A percentile compares a stretch with the other conserved stretches of the same genome.
phyloP scores from a whole-genome alignment of 2,329 filamentous ascomycete genomes.

The Xylaria polymorpha region DNA sequence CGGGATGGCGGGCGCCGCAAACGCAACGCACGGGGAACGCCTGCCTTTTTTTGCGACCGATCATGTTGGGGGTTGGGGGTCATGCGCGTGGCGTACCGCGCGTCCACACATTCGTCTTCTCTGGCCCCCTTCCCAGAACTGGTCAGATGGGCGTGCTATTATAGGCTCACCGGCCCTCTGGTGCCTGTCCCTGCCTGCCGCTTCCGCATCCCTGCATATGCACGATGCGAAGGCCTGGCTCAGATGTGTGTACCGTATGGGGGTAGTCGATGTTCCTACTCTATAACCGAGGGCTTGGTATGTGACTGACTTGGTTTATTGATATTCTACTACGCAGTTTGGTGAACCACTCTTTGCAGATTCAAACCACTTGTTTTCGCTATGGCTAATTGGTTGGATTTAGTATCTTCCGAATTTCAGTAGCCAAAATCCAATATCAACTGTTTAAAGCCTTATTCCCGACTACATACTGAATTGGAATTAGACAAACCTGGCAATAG shows the following conservation, averaged over 20 bases:
- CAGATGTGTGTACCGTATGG: neutral
- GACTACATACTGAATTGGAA: neutral
- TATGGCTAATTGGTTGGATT: neutral
- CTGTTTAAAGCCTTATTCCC: neutral
- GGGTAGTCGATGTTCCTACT: neutral
- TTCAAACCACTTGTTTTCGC: too few relatives aligned
- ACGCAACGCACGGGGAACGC: slow-evolving; percentile 12
- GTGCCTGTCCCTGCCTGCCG: slow-evolving; percentile 31
- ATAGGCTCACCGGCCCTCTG: slow-evolving; percentile 26
- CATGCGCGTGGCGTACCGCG: slow-evolving; percentile 29
- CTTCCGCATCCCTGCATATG: slow-evolving; percentile 33
- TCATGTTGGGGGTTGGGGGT: slow-evolving; percentile 34
- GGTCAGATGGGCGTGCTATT: slow-evolving; percentile 16
- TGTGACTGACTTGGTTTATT: too few relatives aligned
- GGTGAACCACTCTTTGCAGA: too few relatives aligned
- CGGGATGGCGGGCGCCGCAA: slow-evolving; percentile 26
- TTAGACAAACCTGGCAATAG: neutral
- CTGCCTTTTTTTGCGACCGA: slow-evolving; percentile 25
- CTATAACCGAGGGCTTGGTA: neutral
- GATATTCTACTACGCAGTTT: too few relatives aligned
- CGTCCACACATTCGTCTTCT: slow-evolving; percentile 7
- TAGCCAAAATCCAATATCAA: neutral
- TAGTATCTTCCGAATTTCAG: neutral
- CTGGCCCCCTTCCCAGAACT: neutral
- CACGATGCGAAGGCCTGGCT: slow-evolving; percentile 22